phyloP scores from a whole-genome alignment of 2,329 filamentous ascomycete genomes.

The Chaetomium sp. region DNA sequence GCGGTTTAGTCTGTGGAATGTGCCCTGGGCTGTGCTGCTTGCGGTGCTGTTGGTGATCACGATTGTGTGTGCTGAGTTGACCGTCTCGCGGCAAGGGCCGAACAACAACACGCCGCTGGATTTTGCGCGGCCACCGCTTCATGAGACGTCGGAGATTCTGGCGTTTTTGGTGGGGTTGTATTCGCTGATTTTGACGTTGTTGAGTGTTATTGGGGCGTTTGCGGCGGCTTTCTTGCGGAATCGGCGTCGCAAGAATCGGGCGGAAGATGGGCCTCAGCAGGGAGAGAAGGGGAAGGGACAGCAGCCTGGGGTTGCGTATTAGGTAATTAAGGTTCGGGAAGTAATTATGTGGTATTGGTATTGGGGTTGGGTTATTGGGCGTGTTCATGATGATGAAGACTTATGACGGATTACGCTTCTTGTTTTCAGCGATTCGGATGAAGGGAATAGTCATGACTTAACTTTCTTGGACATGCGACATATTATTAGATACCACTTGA shows the following conservation, averaged over 20 bases:
- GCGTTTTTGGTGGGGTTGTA: slow-evolving; percentile 22
- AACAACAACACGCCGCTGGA: slow-evolving; percentile 20
- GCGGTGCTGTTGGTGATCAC: slow-evolving; percentile 19
- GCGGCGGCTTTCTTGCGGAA: slow-evolving; percentile 4
- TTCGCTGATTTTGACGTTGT: slow-evolving; percentile 16
- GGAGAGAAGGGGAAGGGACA: neutral
- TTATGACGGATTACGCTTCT: too few relatives aligned
- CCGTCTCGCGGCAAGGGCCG: slow-evolving; percentile 18
- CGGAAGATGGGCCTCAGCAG: too few relatives aligned
- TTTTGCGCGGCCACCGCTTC: slow-evolving; percentile 21
- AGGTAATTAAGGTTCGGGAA: too few relatives aligned
- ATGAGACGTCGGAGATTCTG: slow-evolving; percentile 23
- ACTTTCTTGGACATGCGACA: too few relatives aligned
- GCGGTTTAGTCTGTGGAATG: slow-evolving; percentile 20
- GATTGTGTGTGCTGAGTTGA: slow-evolving; percentile 21
- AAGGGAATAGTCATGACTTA: too few relatives aligned
- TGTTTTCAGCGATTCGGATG: too few relatives aligned
- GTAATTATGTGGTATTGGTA: too few relatives aligned
- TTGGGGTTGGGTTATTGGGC: too few relatives aligned
- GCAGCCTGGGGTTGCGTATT: neutral
- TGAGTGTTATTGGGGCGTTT: slow-evolving; percentile 19
- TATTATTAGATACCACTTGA: too few relatives aligned
- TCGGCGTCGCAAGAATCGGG: slow-evolving; percentile 1
- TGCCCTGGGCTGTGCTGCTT: slow-evolving; percentile 22
- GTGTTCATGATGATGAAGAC: too few relatives aligned